These are phyloP conservation scores for Omphalotus olearius DNA, from an alignment of 1,284 basidiomycete species.

Conservation along the genomic window DNA sequence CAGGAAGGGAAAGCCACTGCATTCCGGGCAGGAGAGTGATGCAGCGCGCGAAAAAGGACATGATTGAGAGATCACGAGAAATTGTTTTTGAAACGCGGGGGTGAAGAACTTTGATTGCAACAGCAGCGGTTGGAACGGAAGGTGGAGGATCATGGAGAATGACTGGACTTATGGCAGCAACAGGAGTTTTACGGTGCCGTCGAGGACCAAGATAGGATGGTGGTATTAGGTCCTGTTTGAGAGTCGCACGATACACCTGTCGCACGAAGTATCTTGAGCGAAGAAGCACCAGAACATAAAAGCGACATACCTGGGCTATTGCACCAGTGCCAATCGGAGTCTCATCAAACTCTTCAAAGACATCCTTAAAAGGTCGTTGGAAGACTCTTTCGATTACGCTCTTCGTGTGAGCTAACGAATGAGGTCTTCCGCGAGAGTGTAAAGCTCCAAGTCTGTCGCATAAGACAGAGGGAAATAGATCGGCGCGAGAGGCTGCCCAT, in stretches of 20 bases:
- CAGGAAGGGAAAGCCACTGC: constrained; percentile 94
- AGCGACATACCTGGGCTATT: constrained; percentile 79
- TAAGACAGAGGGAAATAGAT: constrained; percentile 91
- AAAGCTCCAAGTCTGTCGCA: constrained; percentile 85
- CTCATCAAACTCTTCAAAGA: constrained; percentile 89
- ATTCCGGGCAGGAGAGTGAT: constrained; percentile 88
- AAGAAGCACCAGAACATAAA: not conserved
- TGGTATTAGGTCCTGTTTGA: constrained; percentile 82
- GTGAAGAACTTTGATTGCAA: constrained; percentile 96
- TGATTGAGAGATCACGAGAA: constrained; percentile 86
- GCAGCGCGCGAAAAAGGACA: constrained; percentile 86
- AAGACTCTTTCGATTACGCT: constrained; percentile 84
- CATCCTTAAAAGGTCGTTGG: constrained; percentile 76
- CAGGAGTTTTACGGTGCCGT: constrained; percentile 44
- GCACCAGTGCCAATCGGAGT: constrained; percentile 95
- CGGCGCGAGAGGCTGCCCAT: constrained; percentile 96
- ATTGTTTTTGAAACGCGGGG: constrained; percentile 83
- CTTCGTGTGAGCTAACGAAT: constrained; percentile 81
- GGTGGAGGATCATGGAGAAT: constrained; percentile 59
- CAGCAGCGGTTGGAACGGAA: constrained; percentile 72
- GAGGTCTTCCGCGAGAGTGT: constrained; percentile 87
- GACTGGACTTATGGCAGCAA: constrained; percentile 47
- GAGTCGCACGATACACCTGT: constrained; percentile 82
- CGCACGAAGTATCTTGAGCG: constrained; percentile 5
- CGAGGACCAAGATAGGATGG: constrained; percentile 73